A percentile compares a stretch with the other conserved stretches of the same genome.
phyloP scores from a whole-genome alignment of 345 rosid genomes.

The Clausena lansium region DNA sequence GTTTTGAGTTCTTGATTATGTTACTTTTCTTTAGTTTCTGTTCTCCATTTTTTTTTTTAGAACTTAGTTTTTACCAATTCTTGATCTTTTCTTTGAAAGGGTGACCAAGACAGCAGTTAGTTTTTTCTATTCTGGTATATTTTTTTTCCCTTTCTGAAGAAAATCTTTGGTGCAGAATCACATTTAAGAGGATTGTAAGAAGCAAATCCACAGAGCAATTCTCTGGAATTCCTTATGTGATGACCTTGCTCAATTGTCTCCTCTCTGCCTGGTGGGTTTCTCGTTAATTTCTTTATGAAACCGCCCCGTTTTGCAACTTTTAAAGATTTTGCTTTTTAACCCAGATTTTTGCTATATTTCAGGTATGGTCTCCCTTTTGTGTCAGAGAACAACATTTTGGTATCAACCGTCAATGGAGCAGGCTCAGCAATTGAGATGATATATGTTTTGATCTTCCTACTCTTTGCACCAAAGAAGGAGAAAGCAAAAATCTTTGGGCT shows the following conservation, averaged over 20 bases:
- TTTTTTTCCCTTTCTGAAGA: no score
- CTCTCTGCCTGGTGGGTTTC: slow-evolving; percentile 82
- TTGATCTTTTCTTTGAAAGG: slow-evolving; percentile 9
- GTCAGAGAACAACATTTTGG: slow-evolving; percentile 73
- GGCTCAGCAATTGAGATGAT: slow-evolving; percentile 68
- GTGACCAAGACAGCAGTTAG: neutral
- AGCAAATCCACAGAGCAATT: slow-evolving; percentile 78
- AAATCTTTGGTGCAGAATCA: slow-evolving; percentile 50
- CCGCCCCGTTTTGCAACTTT: neutral
- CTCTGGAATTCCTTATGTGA: slow-evolving; percentile 94
- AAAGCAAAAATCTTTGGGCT: slow-evolving; percentile 69
- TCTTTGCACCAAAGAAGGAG: slow-evolving; percentile 70
- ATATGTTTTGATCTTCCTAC: slow-evolving; percentile 64
- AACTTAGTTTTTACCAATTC: neutral
- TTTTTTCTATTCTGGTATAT: neutral
- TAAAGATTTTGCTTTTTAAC: neutral
- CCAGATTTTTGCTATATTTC: neutral
- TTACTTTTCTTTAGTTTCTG: neutral
- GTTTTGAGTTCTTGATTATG: neutral
- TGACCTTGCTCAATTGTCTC: slow-evolving; percentile 96
- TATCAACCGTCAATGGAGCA: slow-evolving; percentile 78
- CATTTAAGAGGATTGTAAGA: slow-evolving; percentile 74
- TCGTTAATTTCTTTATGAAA: slow-evolving; percentile 4
- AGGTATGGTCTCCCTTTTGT: slow-evolving; percentile 98
- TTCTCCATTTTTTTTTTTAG: neutral